phyloP scores from a whole-genome alignment of 2,329 filamentous ascomycete genomes.

The Ceratocystiopsis brevicomis region DNA sequence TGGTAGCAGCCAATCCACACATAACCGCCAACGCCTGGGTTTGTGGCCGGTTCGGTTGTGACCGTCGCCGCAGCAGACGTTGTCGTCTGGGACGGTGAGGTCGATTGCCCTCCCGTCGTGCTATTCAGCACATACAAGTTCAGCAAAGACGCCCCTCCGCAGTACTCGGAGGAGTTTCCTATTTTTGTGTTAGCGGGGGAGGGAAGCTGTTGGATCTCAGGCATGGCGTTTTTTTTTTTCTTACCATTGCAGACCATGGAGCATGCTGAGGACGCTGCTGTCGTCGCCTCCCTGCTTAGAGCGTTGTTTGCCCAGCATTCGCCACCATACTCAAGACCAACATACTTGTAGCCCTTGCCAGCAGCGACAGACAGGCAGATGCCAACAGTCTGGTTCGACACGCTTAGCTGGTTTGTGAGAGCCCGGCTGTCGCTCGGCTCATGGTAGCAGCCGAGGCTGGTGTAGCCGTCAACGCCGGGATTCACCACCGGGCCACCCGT shows the following conservation, averaged over 20 bases:
- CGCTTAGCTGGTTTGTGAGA: conserved; percentile 3
- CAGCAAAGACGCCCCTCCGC: conserved; percentile 7
- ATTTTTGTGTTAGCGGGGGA: too few relatives aligned
- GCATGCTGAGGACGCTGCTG: conserved; percentile 12
- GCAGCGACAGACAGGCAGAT: conserved; percentile 9
- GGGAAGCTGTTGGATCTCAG: too few relatives aligned
- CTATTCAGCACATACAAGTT: conserved; percentile 9
- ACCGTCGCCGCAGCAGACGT: neutral
- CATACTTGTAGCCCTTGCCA: conserved; percentile 10
- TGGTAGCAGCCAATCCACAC: conserved; percentile 18
- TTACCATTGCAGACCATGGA: conserved; percentile 12
- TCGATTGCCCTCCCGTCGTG: neutral
- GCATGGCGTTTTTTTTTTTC: too few relatives aligned
- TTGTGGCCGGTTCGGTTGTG: conserved; percentile 13
- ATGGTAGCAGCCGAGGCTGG: conserved; percentile 16
- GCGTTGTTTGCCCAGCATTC: conserved; percentile 8
- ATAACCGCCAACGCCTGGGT: conserved; percentile 16
- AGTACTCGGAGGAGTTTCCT: conserved; percentile 9
- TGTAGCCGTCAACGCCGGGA: conserved; percentile 13
- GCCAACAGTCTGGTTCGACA: conserved; percentile 3
- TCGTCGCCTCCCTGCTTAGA: conserved; percentile 4
- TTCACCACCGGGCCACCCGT: conserved; percentile 12
- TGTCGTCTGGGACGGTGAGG: neutral
- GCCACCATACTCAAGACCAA: conserved; percentile 17
- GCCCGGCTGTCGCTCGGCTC: conserved; percentile 8